Conservation (phyloP, 805 yeast genomes). For the Metschnikowia colocasiae region DNA sequence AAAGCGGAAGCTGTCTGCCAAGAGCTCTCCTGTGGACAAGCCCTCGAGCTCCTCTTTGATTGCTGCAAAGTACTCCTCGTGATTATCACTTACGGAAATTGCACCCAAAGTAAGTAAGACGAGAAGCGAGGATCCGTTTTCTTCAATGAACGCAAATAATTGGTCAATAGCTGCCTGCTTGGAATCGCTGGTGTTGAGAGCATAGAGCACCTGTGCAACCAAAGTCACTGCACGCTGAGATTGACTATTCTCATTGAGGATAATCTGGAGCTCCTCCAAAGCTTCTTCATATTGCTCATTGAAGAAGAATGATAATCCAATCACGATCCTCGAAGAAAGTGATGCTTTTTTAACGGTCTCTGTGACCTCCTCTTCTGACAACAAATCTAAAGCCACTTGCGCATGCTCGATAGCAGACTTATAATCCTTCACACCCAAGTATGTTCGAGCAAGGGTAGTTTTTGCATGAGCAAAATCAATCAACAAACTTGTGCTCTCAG, state of each 20-base stretch:
- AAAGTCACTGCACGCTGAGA: slow-evolving; percentile 67
- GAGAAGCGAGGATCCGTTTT: slow-evolving; percentile 60
- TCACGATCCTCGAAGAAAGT: slow-evolving; percentile 61
- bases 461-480: slow-evolving; percentile 55
- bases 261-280: slow-evolving; percentile 58
- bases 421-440: slow-evolving; percentile 57
- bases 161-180: slow-evolving; percentile 84
- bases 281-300: slow-evolving; percentile 59
- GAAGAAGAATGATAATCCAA: slow-evolving; percentile 74
- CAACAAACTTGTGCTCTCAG: slow-evolving; percentile 47
- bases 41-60: slow-evolving; percentile 61
- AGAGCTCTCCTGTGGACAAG: slow-evolving; percentile 44
- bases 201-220: slow-evolving; percentile 75
- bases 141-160: slow-evolving; percentile 60
- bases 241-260: slow-evolving; percentile 52
- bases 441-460: slow-evolving; percentile 68
- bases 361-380: slow-evolving; percentile 35
- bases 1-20: slow-evolving; percentile 48
- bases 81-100: slow-evolving; percentile 61
- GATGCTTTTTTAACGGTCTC: slow-evolving; percentile 24
- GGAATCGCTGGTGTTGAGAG: slow-evolving; percentile 70
- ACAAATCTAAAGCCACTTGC: slow-evolving; percentile 49
- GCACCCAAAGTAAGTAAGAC: slow-evolving; percentile 78
- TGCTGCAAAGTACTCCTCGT: slow-evolving; percentile 58
- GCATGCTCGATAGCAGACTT: slow-evolving; percentile 60